Conservation (phyloP, 495 filamentous ascomycete genomes). For the Penicillium longicatenatum region DNA sequence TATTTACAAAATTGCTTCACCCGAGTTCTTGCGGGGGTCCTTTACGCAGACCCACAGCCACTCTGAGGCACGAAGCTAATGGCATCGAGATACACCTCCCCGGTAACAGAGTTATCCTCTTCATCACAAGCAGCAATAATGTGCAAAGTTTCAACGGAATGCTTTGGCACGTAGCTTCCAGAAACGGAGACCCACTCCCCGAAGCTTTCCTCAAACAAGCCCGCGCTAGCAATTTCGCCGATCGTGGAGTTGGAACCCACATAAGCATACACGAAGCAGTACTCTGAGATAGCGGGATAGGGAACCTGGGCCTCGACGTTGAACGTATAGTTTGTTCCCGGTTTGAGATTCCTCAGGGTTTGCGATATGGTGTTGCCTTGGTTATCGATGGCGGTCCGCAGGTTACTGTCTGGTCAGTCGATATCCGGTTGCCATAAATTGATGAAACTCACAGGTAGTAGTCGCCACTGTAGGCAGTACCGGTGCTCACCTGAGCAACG, state of each 20-base stretch:
- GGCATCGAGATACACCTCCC: constrained; percentile 24
- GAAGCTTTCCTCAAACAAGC: constrained; percentile 8
- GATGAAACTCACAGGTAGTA: constrained; percentile 26
- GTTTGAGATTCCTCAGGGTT: constrained; percentile 14
- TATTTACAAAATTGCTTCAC: neutral
- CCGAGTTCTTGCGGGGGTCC: neutral
- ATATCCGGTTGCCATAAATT: neutral
- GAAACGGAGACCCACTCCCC: constrained; percentile 23
- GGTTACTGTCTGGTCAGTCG: neutral
- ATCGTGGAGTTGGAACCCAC: constrained; percentile 24
- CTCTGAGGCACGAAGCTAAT: constrained; percentile 14
- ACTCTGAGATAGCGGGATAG: constrained; percentile 8
- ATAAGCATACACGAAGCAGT: constrained; percentile 24
- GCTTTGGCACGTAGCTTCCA: constrained; percentile 19
- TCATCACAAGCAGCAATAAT: constrained; percentile 26
- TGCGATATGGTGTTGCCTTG: constrained; percentile 28
- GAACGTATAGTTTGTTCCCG: constrained; percentile 19
- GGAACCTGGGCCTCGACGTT: constrained; percentile 17
- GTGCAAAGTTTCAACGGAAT: constrained; percentile 17
- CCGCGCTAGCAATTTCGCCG: constrained; percentile 14
- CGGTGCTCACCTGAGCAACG: constrained; percentile 25
- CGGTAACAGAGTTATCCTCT: constrained; percentile 23
- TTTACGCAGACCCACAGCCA: constrained; percentile 1
- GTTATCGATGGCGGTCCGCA: constrained; percentile 26
- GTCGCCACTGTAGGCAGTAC: constrained; percentile 22